Evolutionary conservation across 164 flowering plant genomes (phyloP), one percentile per base, ranked within the genome.

Genomic region (Vitis rotundifolia): DNA sequence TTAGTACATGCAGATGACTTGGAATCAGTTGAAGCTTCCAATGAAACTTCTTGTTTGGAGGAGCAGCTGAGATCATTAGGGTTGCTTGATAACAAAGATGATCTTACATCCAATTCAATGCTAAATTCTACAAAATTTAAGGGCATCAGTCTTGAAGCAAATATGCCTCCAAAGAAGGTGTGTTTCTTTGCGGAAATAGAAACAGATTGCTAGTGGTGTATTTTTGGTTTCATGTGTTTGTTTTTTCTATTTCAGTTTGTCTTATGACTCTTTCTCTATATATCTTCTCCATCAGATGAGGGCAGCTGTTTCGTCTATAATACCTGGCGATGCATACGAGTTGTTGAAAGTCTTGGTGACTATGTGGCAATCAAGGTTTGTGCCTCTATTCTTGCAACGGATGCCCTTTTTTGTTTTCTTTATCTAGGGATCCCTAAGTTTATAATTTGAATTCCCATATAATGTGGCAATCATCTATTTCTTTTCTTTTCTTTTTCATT

Each of bases 331-430:
- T 56, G 97, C 97, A 31, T 83, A 66, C 80, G 77, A 83, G 75
- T 75, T 85, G 64, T 82, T 94, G 73, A 81, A 71, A 63, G 74
- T 57, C 63, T 81, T 94, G 81, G 81, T 91, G 52, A 59, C 78
- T 28, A 51, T 68, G 77, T 94, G 93, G 97, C 84, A 83, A 64
- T 87, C 89, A 51, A 89, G 96, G 98, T 92, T 47, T 69, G 82
- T 14, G 69, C 49, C 61, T 18, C 11, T 37, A 5, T 50, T 62
- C 47, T 49, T 9, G 2, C 26, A 5, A 18, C 44, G 3, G 0
- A 37, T 37, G 7, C 7, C 7, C 50, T 11, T 13, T 31, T 29
- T 53, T 53, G 11, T 16, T 52, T 53, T 8, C 12, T 10, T 68
- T 47, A 53, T n/a, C 2, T 53, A 53, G 15, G 56, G 56, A 53